Evolutionary conservation across 2,329 filamentous ascomycete species (phyloP), one percentile per base, ranked within the genome.

Genomic region (Basipetospora chlamydospora): DNA sequence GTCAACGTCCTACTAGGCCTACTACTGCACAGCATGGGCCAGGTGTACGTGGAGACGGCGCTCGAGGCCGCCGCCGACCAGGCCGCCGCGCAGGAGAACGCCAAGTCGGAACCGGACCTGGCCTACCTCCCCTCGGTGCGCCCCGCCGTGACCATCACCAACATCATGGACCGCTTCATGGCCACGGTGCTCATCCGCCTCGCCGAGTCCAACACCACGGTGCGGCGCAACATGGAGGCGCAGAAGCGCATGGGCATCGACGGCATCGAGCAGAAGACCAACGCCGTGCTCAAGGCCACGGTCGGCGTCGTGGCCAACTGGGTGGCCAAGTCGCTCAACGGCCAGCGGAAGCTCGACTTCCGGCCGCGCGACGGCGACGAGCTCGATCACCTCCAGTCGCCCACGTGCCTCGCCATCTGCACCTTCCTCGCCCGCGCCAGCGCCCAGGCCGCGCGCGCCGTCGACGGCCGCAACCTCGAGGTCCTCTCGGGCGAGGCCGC

Each of bases 121-220:
- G 70, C 71, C 3, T 95, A 93, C 54, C 68, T 98, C 26, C 73
- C 78, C 6, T 75, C 76, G 8, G 68, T 96, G 26, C 79, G 82
- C 23, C 76, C 81, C 2, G 82, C 85, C 7, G 84, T 94, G 37
- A 87, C 78, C 37, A 88, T 95, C 43, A 80, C 90, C 7, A 87
- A 88, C 52, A 73, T 98, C 47, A 92, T 96, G 75, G 79, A 88
- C 47, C 84, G 85, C 43, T 94, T 90, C 48, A 87, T 93, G 46
- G 77, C 80, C 41, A 87, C 86, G 4, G 84, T 96, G 12, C 74
- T 98, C 16, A 80, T 96, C 45, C 85, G 86, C 9, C 72, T 98
- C 7, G 87, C 88, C 16, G 77, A 88, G 39, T 77, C 80, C 38
- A 95, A 92, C 56, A 80, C 92, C 15, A 95, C 86, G 1, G 85